Conservation (phyloP, 1,284 basidiomycete genomes). For the Ceratobasidium sp. region DNA sequence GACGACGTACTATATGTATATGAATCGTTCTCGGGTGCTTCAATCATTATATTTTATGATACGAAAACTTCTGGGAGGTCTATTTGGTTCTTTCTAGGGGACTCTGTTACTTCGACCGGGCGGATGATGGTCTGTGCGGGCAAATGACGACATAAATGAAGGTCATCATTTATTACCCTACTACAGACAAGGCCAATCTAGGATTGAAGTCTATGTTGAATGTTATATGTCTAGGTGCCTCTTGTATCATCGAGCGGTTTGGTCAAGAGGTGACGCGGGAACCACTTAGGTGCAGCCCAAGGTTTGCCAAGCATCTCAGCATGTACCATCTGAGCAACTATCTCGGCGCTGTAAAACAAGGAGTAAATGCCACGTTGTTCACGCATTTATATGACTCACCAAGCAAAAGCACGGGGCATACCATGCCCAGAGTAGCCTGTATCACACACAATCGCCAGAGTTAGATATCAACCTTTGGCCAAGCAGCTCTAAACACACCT, state of each 20-base stretch:
- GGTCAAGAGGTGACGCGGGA: conserved; percentile 54
- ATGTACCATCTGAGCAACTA: conserved; percentile 67
- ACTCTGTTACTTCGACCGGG: no score
- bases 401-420: conserved; percentile 78
- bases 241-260: background rate
- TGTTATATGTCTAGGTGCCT: background rate
- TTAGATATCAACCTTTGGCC: background rate
- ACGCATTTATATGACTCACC: conserved; percentile 57
- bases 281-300: conserved; percentile 67
- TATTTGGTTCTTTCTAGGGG: no score
- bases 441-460: background rate
- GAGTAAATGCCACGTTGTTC: conserved; percentile 5
- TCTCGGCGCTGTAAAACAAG: conserved; percentile 62
- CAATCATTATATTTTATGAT: background rate
- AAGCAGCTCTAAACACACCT: conserved; percentile 77
- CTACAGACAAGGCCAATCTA: no score
- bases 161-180: background rate
- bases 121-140: no score
- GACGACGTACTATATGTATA: background rate
- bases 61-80: no score
- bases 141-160: background rate
- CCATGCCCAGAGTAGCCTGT: conserved; percentile 29
- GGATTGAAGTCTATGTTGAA: background rate
- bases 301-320: conserved; percentile 57
- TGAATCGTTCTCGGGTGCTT: background rate